Evolutionary conservation across 495 filamentous ascomycete genomes (phyloP), one percentile per base, ranked within the genome.

Genomic region (Hyaloscypha bicolor): DNA sequence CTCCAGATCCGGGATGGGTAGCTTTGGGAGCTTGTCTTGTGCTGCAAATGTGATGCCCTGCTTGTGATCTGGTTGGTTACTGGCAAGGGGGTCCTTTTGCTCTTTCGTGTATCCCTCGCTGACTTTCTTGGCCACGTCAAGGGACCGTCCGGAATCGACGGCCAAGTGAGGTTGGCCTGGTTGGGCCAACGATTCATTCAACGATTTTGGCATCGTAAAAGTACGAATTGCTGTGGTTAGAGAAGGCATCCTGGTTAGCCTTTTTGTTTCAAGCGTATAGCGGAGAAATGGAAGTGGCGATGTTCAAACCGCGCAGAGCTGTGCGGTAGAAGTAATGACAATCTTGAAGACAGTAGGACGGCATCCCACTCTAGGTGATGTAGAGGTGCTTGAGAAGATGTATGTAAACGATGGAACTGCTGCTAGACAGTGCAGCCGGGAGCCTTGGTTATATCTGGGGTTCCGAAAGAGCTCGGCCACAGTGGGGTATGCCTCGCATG

Each of bases 1-100:
- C 63, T 94, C 91, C 14, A 99, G 84, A n/a, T 96, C 93, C 4
- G 96, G 94, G 63, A 99, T 97, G 22, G 95, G 95, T 31, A 99
- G 81, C 77, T 96, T 97, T 12, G 93, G 92, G 4, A 99, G 84
- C 69, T 88, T 88, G 65, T 97, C 93, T 75, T 99, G 94, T 66
- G 87, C 83, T 42, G 94, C 90, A 78, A 93, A 99, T 0, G 95
- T 98, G 72, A 96, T 86, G 35, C 92, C 91, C 12, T 81, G 81
- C 81, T 86, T 77, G 25, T 55, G 29, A 33, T 81, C 79, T 59
- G 74, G 75, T 64, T 78, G 78, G 63, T 81, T 69, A 63, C 84
- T 71, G 59, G 82, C 75, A 22, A 85, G 71, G 33, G 84, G 83
- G 32, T 78, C 71, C 56, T 75, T 77, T 64, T 78, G 75, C 32